phyloP scores from a whole-genome alignment of 2,329 filamentous ascomycete species.

The Xylariaceae sp. region DNA sequence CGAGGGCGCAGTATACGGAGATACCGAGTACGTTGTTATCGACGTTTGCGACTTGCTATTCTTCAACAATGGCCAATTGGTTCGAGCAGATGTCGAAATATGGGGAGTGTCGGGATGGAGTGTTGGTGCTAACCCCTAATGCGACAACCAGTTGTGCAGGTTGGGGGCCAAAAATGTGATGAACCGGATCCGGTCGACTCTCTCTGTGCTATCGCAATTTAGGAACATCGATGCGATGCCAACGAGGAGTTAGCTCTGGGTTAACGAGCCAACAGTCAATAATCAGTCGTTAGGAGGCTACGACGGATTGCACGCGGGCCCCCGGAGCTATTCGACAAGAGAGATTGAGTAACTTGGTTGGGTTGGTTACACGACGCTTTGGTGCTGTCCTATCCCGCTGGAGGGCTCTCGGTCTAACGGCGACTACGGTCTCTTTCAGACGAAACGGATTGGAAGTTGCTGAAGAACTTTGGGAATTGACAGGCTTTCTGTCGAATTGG shows the following conservation, averaged over 20 bases:
- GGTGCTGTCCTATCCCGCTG: constrained; percentile 15
- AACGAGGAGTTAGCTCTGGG: not conserved
- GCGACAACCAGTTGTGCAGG: constrained; percentile 2
- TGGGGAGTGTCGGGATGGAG: not conserved
- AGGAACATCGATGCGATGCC: constrained; percentile 2
- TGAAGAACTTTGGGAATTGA: constrained; percentile 9
- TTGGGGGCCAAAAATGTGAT: constrained; percentile 17
- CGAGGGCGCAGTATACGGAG: not conserved
- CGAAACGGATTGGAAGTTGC: not conserved
- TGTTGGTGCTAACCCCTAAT: constrained; percentile 1
- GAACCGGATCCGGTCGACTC: not conserved
- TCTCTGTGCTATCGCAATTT: not conserved
- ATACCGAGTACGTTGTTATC: not conserved
- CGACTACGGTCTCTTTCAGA: not conserved
- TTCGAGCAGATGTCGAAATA: not conserved
- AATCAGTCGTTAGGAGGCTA: not conserved
- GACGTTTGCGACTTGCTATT: not conserved
- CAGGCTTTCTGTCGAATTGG: not conserved
- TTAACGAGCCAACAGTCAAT: not conserved
- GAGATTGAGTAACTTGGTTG: constrained; percentile 13
- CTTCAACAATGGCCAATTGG: not conserved
- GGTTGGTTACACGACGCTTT: constrained; percentile 25
- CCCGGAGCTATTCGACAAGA: constrained; percentile 1
- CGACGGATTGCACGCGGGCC: constrained; percentile 1
- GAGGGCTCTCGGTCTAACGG: not conserved